Conservation (phyloP, 1,139 yeast genomes). For the Blastobotrys serpentis region DNA sequence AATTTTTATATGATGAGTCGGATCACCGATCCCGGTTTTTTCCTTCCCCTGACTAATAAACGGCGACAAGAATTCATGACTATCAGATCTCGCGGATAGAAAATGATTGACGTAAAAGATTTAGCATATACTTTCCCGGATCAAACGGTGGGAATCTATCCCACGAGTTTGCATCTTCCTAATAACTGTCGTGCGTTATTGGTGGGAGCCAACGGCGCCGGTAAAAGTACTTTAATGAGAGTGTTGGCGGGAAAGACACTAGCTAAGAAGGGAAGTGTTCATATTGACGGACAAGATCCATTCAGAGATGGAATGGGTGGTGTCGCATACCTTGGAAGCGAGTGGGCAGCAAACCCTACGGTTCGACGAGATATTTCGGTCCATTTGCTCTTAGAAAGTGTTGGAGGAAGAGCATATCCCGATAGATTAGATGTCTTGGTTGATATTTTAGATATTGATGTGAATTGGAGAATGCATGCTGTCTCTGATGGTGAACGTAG, state of each 20-base stretch:
- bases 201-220: slow-evolving; percentile 97
- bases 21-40: no score
- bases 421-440: slow-evolving; percentile 77
- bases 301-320: slow-evolving; percentile 62
- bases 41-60: no score
- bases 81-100: not conserved
- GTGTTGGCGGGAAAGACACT: slow-evolving; percentile 89
- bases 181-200: slow-evolving; percentile 75
- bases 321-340: slow-evolving; percentile 92
- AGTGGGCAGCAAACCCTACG: slow-evolving; percentile 92
- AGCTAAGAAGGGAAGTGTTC: slow-evolving; percentile 63
- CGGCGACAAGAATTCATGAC: not conserved
- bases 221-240: slow-evolving; percentile 82
- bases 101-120: slow-evolving; percentile 56
- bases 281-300: slow-evolving; percentile 81
- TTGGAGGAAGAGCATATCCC: slow-evolving; percentile 74
- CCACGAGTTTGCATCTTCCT: slow-evolving; percentile 59
- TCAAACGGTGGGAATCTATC: slow-evolving; percentile 64
- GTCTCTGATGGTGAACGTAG: slow-evolving; percentile 94
- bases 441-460: slow-evolving; percentile 76
- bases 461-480: slow-evolving; percentile 87
- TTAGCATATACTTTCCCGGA: slow-evolving; percentile 72
- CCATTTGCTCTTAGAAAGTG: slow-evolving; percentile 66
- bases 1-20: no score
- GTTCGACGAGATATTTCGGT: slow-evolving; percentile 91